phyloP scores from a whole-genome alignment of 352 stramenopile genomes.

The Globisporangium heterothallicum region DNA sequence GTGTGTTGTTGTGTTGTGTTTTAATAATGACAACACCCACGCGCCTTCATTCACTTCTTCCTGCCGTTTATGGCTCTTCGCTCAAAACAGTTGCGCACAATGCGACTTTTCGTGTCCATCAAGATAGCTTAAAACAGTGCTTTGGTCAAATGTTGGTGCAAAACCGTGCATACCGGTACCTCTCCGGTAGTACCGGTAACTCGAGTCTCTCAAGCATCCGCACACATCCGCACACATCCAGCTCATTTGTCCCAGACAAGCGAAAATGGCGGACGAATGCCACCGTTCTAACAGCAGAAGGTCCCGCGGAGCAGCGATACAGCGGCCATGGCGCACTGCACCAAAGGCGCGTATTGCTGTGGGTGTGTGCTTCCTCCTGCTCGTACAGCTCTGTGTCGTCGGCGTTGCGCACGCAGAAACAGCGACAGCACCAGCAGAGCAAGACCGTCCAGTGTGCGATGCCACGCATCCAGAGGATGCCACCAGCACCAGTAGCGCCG shows the following conservation, averaged over 20 bases:
- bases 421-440: not conserved
- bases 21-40: too few species aligned
- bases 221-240: too few species aligned
- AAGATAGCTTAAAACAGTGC: too few species aligned
- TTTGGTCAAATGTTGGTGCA: too few species aligned
- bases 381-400: not conserved
- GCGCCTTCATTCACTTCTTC: too few species aligned
- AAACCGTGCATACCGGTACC: too few species aligned
- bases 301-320: not conserved
- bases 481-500: not conserved
- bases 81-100: too few species aligned
- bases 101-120: constrained; percentile 1
- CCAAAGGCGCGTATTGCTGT: not conserved
- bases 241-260: too few species aligned
- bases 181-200: too few species aligned
- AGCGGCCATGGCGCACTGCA: not conserved
- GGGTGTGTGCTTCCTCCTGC: not conserved
- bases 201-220: too few species aligned
- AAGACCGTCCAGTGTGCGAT: not conserved
- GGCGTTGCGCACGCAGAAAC: not conserved
- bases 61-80: too few species aligned
- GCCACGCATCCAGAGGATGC: not conserved
- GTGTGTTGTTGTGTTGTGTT: too few species aligned
- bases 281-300: not conserved
- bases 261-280: not conserved